Evolutionary conservation across 2,329 filamentous ascomycete genomes (phyloP).

Genomic region (Zymoseptoria tritici): DNA sequence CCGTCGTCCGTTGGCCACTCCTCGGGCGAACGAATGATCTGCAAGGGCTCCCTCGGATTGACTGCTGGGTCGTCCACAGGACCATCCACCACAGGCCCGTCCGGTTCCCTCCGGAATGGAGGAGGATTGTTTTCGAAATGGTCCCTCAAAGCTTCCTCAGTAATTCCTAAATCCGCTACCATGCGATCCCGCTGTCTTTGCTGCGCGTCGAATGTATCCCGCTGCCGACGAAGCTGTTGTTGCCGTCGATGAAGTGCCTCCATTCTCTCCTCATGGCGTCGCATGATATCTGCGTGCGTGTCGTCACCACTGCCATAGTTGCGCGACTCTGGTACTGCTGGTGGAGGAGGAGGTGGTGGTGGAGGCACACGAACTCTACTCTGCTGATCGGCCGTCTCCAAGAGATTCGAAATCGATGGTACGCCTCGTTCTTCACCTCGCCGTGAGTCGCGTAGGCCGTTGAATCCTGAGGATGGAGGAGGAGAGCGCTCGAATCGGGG

Average conservation of each 20-base stretch:
- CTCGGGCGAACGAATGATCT: conserved; percentile 15
- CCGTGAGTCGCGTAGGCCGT: conserved; percentile 13
- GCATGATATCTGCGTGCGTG: not conserved
- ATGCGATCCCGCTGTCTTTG: not conserved
- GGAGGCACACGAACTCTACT: not conserved
- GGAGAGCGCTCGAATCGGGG: conserved; percentile 21
- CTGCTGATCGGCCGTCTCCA: conserved; percentile 22
- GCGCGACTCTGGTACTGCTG: conserved; percentile 22
- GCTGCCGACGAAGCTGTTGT: not conserved
- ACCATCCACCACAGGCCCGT: not conserved
- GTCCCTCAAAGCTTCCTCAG: not conserved
- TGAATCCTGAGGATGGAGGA: conserved; percentile 14
- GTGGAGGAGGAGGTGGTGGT: conserved; percentile 12
- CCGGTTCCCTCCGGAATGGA: not conserved
- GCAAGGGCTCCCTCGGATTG: conserved; percentile 11
- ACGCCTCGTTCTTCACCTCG: conserved; percentile 19
- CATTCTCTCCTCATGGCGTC: not conserved
- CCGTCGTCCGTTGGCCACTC: conserved; percentile 3
- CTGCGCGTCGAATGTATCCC: not conserved
- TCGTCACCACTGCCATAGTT: conserved; percentile 10
- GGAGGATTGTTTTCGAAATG: not conserved
- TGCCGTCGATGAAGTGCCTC: not conserved
- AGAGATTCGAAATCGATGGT: conserved; percentile 24
- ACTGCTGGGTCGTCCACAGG: conserved; percentile 1
- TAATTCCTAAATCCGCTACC: not conserved